A percentile compares a stretch with the other conserved stretches of the same genome.
Evolutionary conservation across 495 filamentous ascomycete genomes (phyloP).

Genomic region (Tuber calosporum): DNA sequence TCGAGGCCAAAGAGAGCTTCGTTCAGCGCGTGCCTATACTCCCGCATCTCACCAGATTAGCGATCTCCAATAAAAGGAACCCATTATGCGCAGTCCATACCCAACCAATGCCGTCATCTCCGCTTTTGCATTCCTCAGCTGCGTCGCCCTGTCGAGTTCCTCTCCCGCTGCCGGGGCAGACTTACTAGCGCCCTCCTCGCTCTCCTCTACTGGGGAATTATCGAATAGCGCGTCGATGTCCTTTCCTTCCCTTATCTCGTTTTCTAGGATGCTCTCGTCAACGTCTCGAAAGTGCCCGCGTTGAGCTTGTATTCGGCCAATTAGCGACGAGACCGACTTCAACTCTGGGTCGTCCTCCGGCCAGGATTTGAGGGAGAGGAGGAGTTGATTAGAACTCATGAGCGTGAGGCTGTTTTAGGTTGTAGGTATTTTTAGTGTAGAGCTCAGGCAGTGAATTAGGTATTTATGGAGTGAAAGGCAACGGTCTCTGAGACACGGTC

Average conservation of each 20-base stretch:
- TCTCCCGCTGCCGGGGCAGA: constrained; percentile 30
- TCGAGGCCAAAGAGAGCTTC: constrained; percentile 65
- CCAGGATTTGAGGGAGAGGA: constrained; percentile 59
- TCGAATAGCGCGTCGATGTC: constrained; percentile 32
- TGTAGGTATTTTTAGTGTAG: constrained; percentile 3
- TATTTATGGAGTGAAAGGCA: background rate
- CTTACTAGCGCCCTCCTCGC: constrained; percentile 27
- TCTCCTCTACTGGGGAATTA: constrained; percentile 33
- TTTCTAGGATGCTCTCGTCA: constrained; percentile 32
- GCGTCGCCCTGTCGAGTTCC: constrained; percentile 26
- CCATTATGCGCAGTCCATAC: constrained; percentile 5
- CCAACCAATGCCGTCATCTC: constrained; percentile 29
- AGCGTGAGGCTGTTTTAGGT: constrained; percentile 14
- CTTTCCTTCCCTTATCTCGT: constrained; percentile 36
- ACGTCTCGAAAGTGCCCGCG: constrained; percentile 61
- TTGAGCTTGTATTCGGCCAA: constrained; percentile 65
- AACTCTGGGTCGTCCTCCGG: constrained; percentile 50
- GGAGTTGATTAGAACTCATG: constrained; percentile 25
- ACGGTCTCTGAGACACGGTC: background rate
- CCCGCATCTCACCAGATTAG: constrained; percentile 11
- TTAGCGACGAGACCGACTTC: constrained; percentile 61
- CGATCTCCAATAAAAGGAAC: background rate
- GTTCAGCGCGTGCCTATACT: constrained; percentile 55
- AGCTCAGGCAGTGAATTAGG: background rate
- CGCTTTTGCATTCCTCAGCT: constrained; percentile 30